Evolutionary conservation across 331 rosid genomes (phyloP).

Genomic region (Erythrophleum ivorense): DNA sequence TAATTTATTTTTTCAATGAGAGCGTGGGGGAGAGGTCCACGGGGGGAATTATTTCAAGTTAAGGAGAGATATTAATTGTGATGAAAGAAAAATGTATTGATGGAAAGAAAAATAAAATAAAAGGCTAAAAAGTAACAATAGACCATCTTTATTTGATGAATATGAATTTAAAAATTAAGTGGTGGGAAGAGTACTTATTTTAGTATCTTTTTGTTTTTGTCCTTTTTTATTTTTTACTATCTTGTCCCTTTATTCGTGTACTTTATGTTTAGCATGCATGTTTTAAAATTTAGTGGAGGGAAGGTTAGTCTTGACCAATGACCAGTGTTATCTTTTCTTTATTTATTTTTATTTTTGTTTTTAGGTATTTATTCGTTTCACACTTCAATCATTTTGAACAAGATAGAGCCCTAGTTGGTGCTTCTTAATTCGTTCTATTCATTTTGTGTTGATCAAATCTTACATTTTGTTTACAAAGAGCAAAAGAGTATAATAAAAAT

Average conservation of each 20-base stretch:
- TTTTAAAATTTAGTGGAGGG: constrained; percentile 54
- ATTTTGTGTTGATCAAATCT: too few relatives aligned
- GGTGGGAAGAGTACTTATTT: constrained; percentile 41
- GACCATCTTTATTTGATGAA: constrained; percentile 31
- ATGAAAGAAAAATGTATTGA: constrained; percentile 13
- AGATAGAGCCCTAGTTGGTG: not conserved
- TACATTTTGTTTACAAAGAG: not conserved
- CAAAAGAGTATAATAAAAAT: not conserved
- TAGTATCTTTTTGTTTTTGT: constrained; percentile 21
- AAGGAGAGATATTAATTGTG: not conserved
- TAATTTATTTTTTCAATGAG: not conserved
- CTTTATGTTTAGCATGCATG: constrained; percentile 38
- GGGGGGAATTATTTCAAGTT: constrained; percentile 17
- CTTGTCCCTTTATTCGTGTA: constrained; percentile 43
- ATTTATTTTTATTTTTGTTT: not conserved
- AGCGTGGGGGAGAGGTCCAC: not conserved
- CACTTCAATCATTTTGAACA: not conserved
- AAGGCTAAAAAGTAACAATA: constrained; percentile 31
- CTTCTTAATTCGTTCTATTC: too few relatives aligned
- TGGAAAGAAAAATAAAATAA: constrained; percentile 16
- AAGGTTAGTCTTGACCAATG: constrained; percentile 16
- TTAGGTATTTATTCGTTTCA: not conserved
- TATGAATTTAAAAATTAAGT: constrained; percentile 46
- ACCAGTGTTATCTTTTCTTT: not conserved
- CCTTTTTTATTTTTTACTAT: constrained; percentile 18